These are phyloP conservation scores for barley (Hordeum vulgare) DNA, from an alignment of 176 grass and related monocot genomes.

Conservation along the genomic window DNA sequence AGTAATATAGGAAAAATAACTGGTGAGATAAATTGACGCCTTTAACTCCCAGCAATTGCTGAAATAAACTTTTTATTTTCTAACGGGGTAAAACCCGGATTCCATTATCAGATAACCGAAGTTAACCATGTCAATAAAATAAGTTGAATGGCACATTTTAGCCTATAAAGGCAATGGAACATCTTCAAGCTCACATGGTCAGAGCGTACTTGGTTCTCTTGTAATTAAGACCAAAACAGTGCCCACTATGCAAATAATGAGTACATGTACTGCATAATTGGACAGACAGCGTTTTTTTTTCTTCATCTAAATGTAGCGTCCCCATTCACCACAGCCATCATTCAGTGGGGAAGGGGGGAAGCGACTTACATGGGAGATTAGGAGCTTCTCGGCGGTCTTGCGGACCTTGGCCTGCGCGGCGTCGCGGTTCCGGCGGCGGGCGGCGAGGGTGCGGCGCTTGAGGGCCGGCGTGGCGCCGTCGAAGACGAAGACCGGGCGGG, in stretches of 20 bases:
- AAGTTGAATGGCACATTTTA: neutral
- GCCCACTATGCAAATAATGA: neutral
- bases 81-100: neutral
- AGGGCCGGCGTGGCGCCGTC: constrained; percentile 78
- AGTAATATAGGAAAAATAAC: neutral
- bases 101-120: neutral
- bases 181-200: constrained; percentile 7
- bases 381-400: constrained; percentile 92
- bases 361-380: constrained; percentile 64
- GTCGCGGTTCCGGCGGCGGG: constrained; percentile 76
- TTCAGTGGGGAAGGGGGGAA: neutral
- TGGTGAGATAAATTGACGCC: neutral
- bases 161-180: neutral
- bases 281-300: neutral
- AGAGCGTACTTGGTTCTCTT: neutral
- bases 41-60: neutral
- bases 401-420: constrained; percentile 83
- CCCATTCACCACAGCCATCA: neutral
- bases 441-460: constrained; percentile 72
- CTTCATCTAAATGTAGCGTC: neutral
- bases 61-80: neutral
- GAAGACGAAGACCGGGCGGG: constrained; percentile 85
- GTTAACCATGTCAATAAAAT: neutral
- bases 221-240: neutral
- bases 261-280: neutral